These are phyloP conservation scores for Adansonia gregorii DNA, from an alignment of 441 rosid genomes.

Conservation along the genomic window DNA sequence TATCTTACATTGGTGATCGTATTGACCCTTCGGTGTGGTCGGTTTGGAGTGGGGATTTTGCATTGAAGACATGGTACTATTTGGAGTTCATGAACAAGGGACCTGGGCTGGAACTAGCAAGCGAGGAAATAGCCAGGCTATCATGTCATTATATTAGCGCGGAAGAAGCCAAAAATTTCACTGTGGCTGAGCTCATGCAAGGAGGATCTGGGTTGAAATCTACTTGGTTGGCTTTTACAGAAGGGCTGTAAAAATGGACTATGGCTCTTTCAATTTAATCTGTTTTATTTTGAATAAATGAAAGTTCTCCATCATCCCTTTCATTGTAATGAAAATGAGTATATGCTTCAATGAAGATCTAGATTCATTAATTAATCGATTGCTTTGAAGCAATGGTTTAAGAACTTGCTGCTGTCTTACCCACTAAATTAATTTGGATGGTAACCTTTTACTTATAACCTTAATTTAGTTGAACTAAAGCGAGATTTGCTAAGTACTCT, in stretches of 20 bases:
- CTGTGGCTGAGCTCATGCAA: constrained; percentile 64
- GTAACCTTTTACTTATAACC: constrained; percentile 22
- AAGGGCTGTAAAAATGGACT: constrained; percentile 43
- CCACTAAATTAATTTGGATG: neutral
- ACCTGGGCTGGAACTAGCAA: constrained; percentile 59
- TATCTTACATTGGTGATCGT: constrained; percentile 41
- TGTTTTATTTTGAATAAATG: neutral
- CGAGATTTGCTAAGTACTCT: neutral
- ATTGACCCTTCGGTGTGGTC: constrained; percentile 71
- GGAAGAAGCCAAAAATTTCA: constrained; percentile 58
- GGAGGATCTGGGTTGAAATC: constrained; percentile 64
- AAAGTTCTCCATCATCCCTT: neutral
- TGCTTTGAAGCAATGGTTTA: constrained; percentile 23
- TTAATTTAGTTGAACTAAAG: neutral
- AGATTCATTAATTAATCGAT: neutral
- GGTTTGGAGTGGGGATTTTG: constrained; percentile 55
- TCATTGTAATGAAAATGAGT: neutral
- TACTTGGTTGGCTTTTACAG: constrained; percentile 61
- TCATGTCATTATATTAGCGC: constrained; percentile 45
- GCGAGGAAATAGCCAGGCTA: constrained; percentile 68
- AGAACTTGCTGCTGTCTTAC: constrained; percentile 14
- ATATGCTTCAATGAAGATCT: neutral
- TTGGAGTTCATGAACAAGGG: constrained; percentile 67
- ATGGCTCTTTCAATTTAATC: neutral
- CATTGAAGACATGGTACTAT: constrained; percentile 62